These are phyloP conservation scores for Pseudoneurospora amorphoporcata DNA, from an alignment of 495 filamentous ascomycete genomes.

Conservation along the genomic window DNA sequence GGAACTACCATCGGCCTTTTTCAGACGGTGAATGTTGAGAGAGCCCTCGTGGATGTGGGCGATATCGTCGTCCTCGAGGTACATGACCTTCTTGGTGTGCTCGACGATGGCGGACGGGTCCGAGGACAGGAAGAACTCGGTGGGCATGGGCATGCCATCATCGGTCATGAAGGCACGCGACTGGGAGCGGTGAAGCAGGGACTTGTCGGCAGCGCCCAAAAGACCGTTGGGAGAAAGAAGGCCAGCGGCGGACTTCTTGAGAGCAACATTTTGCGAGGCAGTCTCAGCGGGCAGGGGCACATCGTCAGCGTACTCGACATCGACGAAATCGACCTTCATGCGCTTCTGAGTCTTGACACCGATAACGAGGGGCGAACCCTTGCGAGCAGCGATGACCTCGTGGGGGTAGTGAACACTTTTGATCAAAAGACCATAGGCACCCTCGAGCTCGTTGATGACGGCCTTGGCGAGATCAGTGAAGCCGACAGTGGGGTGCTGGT, in stretches of 20 bases:
- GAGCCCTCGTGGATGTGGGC: constrained; percentile 98
- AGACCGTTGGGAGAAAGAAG: constrained; percentile 56
- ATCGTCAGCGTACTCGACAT: constrained; percentile 92
- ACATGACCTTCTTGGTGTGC: constrained; percentile 99
- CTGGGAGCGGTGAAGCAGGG: constrained; percentile 91
- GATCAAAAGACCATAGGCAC: constrained; percentile 89
- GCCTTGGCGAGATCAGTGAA: constrained; percentile 95
- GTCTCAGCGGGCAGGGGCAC: constrained; percentile 80
- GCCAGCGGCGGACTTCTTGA: constrained; percentile 61
- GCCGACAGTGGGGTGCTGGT: constrained; percentile 86
- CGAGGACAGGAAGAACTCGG: constrained; percentile 97
- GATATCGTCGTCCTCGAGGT: constrained; percentile 98
- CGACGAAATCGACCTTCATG: constrained; percentile 99
- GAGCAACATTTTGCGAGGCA: constrained; percentile 89
- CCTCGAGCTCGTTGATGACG: constrained; percentile 95
- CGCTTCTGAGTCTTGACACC: constrained; percentile 92
- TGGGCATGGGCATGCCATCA: constrained; percentile 93
- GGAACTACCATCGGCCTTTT: constrained; percentile 90
- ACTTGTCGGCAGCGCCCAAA: constrained; percentile 89
- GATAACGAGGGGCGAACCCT: constrained; percentile 93
- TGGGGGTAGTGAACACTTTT: constrained; percentile 98
- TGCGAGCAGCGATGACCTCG: constrained; percentile 93
- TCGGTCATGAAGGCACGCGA: constrained; percentile 98
- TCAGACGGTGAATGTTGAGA: constrained; percentile 95
- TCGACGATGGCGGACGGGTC: constrained; percentile 97